Conservation (phyloP, 2,329 filamentous ascomycete genomes). For the Aureobasidium pullulans region DNA sequence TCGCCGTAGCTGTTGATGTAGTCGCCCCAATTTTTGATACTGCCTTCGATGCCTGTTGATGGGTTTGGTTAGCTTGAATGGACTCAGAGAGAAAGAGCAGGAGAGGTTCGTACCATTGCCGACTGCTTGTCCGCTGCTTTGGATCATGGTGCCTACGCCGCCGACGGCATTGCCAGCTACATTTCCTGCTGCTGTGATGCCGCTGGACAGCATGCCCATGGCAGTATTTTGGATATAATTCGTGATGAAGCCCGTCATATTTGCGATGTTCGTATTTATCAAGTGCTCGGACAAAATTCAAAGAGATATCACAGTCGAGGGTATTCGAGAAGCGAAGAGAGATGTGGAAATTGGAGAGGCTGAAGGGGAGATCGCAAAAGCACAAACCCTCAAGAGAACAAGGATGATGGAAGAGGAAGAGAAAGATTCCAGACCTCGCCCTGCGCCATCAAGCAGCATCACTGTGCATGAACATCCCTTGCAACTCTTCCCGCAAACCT, state of each 20-base stretch:
- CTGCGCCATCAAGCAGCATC: not conserved
- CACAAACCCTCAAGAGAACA: not conserved
- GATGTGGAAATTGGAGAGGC: not conserved
- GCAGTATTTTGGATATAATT: constrained; percentile 26
- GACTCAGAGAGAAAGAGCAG: not conserved
- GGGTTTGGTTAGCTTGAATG: constrained; percentile 16
- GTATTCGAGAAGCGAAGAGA: not conserved
- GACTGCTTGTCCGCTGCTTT: constrained; percentile 26
- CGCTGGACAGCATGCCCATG: constrained; percentile 25
- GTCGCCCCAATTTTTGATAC: constrained; percentile 26
- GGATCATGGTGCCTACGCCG: constrained; percentile 27
- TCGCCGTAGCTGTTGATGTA: constrained; percentile 30
- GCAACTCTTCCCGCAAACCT: constrained; percentile 12
- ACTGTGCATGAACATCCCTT: constrained; percentile 6
- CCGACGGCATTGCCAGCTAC: constrained; percentile 32
- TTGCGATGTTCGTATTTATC: not conserved
- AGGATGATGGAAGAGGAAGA: not conserved
- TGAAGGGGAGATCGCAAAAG: not conserved
- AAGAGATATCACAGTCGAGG: not conserved
- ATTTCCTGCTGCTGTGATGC: constrained; percentile 30
- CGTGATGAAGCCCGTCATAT: constrained; percentile 22
- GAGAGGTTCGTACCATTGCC: constrained; percentile 24
- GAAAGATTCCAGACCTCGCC: constrained; percentile 3
- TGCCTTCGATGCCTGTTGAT: constrained; percentile 26
- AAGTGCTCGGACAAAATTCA: not conserved